Evolutionary conservation across 768 basidiomycete species (phyloP).

Genomic region (Kwoniella sp.): DNA sequence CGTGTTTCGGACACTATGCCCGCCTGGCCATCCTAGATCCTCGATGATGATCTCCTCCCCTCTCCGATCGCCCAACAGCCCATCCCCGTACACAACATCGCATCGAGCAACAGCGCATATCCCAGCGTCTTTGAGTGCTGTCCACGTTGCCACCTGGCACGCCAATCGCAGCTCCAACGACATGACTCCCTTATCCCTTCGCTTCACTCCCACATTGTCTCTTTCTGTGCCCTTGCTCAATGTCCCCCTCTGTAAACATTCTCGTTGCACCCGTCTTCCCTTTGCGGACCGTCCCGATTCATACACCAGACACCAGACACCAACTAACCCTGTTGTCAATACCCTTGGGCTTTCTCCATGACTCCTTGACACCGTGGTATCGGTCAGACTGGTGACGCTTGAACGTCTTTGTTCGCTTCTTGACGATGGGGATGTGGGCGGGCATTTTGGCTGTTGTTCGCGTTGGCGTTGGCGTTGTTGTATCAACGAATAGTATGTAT

Average conservation of each 20-base stretch:
- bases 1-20: too few species aligned
- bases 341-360: conserved; percentile 99
- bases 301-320: background rate
- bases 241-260: background rate
- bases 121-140: too few species aligned
- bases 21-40: too few species aligned
- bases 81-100: too few species aligned
- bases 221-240: background rate
- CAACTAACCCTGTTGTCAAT: conserved; percentile 94
- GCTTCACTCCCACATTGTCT: background rate
- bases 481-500: background rate
- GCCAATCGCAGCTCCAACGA: background rate
- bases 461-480: background rate
- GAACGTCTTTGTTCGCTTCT: conserved; percentile 97
- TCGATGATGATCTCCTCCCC: too few species aligned
- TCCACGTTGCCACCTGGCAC: too few species aligned
- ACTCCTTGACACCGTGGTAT: conserved; percentile 93
- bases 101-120: too few species aligned
- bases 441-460: conserved; percentile 44
- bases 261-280: background rate
- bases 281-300: conserved; percentile 7
- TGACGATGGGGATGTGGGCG: conserved; percentile 69
- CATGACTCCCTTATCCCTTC: background rate
- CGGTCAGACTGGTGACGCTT: conserved; percentile 99
- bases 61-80: too few species aligned